phyloP scores from a whole-genome alignment of 1,284 basidiomycete species.

The Xerocomus tenax region DNA sequence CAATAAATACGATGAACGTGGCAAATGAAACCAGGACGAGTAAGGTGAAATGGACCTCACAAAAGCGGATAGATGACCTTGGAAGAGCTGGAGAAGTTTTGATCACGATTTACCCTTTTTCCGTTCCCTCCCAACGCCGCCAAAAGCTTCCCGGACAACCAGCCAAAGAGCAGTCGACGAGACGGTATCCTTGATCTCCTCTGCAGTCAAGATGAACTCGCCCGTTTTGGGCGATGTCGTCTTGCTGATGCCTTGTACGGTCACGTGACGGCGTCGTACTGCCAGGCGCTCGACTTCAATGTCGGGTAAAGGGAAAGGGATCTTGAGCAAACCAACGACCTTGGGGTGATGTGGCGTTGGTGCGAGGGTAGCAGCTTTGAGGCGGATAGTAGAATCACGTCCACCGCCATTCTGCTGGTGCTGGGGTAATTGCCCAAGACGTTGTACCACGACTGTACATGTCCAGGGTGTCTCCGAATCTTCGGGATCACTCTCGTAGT shows the following conservation, averaged over 20 bases:
- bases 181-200: slow-evolving; percentile 91
- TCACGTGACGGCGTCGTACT: slow-evolving; percentile 44
- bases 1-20: slow-evolving; percentile 17
- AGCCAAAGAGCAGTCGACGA: slow-evolving; percentile 87
- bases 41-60: slow-evolving; percentile 8
- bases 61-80: slow-evolving; percentile 15
- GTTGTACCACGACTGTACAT: slow-evolving; percentile 60
- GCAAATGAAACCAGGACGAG: slow-evolving; percentile 7
- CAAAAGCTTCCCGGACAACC: slow-evolving; percentile 85
- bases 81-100: background rate
- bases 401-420: slow-evolving; percentile 1
- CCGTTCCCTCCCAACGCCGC: slow-evolving; percentile 75
- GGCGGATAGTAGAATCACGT: slow-evolving; percentile 25
- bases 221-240: slow-evolving; percentile 30
- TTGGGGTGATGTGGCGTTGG: slow-evolving; percentile 96
- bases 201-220: slow-evolving; percentile 65
- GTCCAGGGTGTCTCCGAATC: slow-evolving; percentile 94
- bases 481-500: slow-evolving; percentile 80
- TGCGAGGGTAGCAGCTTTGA: slow-evolving; percentile 72
- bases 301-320: slow-evolving; percentile 78
- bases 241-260: slow-evolving; percentile 37
- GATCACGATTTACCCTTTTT: slow-evolving; percentile 55
- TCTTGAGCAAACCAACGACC: slow-evolving; percentile 82
- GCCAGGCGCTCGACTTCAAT: slow-evolving; percentile 56
- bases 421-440: slow-evolving; percentile 18